phyloP scores from a whole-genome alignment of 2,329 filamentous ascomycete species.

The Hypoxylon sp. region DNA sequence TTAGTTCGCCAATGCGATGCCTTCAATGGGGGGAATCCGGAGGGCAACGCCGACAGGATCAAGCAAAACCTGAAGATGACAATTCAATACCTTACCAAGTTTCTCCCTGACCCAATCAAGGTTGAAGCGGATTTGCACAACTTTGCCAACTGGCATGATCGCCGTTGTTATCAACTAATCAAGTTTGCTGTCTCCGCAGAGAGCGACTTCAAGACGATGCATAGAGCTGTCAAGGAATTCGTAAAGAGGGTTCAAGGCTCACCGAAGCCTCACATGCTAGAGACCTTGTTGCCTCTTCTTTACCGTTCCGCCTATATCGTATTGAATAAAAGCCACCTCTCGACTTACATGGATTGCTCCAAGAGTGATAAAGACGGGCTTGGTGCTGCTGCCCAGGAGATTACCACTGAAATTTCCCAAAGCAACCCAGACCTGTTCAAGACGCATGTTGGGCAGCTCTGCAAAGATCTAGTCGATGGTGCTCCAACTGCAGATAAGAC shows the following conservation, averaged over 20 bases:
- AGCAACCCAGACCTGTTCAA: constrained; percentile 92
- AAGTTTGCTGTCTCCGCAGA: constrained; percentile 86
- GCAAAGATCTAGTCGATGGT: constrained; percentile 84
- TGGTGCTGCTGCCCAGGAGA: constrained; percentile 83
- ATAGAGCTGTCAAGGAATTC: constrained; percentile 90
- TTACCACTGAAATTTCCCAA: constrained; percentile 92
- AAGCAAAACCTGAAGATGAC: constrained; percentile 79
- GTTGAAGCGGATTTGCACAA: constrained; percentile 84
- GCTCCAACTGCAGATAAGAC: constrained; percentile 76
- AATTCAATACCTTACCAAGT: constrained; percentile 78
- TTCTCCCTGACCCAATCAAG: constrained; percentile 80
- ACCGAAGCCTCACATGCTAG: constrained; percentile 74
- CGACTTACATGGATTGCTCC: constrained; percentile 88
- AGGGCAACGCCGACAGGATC: constrained; percentile 76
- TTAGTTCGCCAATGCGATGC: constrained; percentile 88
- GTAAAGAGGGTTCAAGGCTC: constrained; percentile 82
- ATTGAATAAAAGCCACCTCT: constrained; percentile 94
- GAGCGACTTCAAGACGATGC: constrained; percentile 92
- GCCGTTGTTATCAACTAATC: constrained; percentile 89
- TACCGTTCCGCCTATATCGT: constrained; percentile 87
- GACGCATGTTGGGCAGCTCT: constrained; percentile 90
- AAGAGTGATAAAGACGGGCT: constrained; percentile 85
- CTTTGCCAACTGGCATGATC: constrained; percentile 91
- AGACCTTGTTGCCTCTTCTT: constrained; percentile 84
- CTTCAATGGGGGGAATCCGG: constrained; percentile 88